Percentiles rank a stretch among this genome's conserved stretches.
Evolutionary conservation across 2,329 filamentous ascomycete genomes (phyloP).

Genomic region (Botrytis fabae): DNA sequence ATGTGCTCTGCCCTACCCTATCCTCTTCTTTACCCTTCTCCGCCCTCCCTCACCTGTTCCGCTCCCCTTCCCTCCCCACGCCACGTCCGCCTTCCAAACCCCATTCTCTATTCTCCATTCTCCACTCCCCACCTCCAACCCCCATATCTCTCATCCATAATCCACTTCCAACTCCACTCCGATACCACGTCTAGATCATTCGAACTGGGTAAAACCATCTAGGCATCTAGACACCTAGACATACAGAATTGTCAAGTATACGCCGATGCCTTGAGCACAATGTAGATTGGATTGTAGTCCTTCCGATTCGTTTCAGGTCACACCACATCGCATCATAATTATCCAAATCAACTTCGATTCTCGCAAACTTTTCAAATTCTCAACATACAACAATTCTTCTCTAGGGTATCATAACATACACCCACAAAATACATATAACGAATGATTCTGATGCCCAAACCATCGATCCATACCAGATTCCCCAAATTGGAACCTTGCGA

Average conservation of each 20-base stretch:
- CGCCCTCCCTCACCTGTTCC: neutral
- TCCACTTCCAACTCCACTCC: neutral
- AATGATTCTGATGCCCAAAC: constrained; percentile 5
- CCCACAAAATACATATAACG: constrained; percentile 15
- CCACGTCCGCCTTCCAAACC: neutral
- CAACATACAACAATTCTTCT: neutral
- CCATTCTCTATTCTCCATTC: neutral
- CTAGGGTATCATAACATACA: constrained; percentile 24
- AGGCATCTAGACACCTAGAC: neutral
- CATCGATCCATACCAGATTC: constrained; percentile 16
- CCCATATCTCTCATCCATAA: neutral
- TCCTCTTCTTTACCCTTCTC: too few species aligned
- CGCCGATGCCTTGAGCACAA: neutral
- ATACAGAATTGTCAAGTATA: neutral
- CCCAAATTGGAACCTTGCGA: neutral
- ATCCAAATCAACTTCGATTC: neutral
- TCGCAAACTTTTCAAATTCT: neutral
- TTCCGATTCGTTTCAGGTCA: neutral
- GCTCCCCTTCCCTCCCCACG: neutral
- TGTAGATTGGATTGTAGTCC: too few species aligned
- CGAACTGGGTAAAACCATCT: neutral
- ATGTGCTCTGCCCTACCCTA: too few species aligned
- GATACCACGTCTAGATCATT: neutral
- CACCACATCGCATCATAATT: neutral
- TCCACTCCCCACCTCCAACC: neutral